These are phyloP conservation scores for Moesziomyces parantarcticus DNA, from an alignment of 1,284 basidiomycete genomes.

Conservation along the genomic window DNA sequence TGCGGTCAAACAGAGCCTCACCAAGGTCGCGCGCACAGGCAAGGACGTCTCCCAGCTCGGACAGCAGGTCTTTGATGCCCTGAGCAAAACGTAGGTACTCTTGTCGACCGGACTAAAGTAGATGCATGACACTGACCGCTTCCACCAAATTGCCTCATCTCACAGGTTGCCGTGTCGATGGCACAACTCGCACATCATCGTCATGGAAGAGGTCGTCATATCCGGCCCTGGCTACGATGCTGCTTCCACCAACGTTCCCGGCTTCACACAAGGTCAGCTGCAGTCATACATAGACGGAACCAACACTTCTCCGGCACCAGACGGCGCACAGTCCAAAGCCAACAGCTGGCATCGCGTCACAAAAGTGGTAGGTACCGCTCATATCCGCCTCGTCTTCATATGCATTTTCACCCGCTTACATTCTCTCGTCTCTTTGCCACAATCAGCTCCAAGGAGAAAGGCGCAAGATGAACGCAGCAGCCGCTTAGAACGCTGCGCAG, in stretches of 20 bases:
- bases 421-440: background rate
- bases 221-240: conserved; percentile 57
- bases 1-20: conserved; percentile 46
- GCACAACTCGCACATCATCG: conserved; percentile 65
- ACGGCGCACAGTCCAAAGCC: conserved; percentile 55
- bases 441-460: conserved; percentile 57
- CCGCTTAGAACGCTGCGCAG: conserved; percentile 1
- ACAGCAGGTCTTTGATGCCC: conserved; percentile 61
- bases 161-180: conserved; percentile 63
- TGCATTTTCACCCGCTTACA: background rate
- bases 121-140: background rate
- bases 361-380: conserved; percentile 55
- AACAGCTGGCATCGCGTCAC: conserved; percentile 60
- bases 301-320: conserved; percentile 22
- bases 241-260: conserved; percentile 57
- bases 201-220: conserved; percentile 66
- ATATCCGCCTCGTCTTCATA: background rate
- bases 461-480: conserved; percentile 42
- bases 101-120: background rate
- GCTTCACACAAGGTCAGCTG: conserved; percentile 48
- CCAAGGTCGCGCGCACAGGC: conserved; percentile 49
- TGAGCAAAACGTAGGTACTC: conserved; percentile 64
- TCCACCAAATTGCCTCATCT: background rate
- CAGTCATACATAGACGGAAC: conserved; percentile 48
- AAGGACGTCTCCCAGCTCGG: conserved; percentile 55